Base-by-base conservation (phyloP, 73 alveolate species). In the Stentor roeselii region DNA sequence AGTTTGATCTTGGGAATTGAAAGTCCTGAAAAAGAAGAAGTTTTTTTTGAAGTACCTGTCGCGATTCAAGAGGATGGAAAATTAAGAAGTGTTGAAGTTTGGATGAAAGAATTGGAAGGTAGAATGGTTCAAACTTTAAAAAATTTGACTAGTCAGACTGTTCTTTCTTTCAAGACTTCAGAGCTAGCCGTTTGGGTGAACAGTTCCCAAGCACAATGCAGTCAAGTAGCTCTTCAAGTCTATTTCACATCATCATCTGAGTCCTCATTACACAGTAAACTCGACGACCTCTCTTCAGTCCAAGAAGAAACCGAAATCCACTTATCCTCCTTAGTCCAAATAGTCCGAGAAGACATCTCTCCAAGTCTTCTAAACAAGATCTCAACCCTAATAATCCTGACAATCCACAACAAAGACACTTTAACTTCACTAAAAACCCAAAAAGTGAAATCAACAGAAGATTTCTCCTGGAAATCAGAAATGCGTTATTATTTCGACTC, bases 391-490 rank as follows among this genome's bases (percentile, higher is more conserved):
- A 90, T 94, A 11, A 93, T 94, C 11, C 88, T 90, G 31, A 93
- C 90, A 67, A 96, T 94, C 41, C 96, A 94, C 82, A 82, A 91
- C 11, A 94, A 94, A 61, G 98, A 94, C 83, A 94, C 90, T n/a
- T 84, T 89, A 3, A 82, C 84, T 40, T 89, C 85, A 35, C 82
- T 92, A 50, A 78, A 80, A 40, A 78, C 60, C 27, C 83, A 86
- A 42, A 75, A 91, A 39, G 95, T 94, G 2, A 84, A 74, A 31
- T 60, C 77, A 50, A 59, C 86, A 2, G 89, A 86, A 35, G 95
- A 88, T 37, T 94, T 94, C 82, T 96, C 90, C 50, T 94, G 98
- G 98, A 59, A 91, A 74, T 76, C 91, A 35, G 76, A 94, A 60
- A 34, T 94, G 87, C 76, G 98, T 80, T 94, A 92, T 90, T 94